A percentile compares a stretch with the other conserved stretches of the same genome.
phyloP scores from a whole-genome alignment of 1,284 basidiomycete species.

The Rhodotorula sp. region DNA sequence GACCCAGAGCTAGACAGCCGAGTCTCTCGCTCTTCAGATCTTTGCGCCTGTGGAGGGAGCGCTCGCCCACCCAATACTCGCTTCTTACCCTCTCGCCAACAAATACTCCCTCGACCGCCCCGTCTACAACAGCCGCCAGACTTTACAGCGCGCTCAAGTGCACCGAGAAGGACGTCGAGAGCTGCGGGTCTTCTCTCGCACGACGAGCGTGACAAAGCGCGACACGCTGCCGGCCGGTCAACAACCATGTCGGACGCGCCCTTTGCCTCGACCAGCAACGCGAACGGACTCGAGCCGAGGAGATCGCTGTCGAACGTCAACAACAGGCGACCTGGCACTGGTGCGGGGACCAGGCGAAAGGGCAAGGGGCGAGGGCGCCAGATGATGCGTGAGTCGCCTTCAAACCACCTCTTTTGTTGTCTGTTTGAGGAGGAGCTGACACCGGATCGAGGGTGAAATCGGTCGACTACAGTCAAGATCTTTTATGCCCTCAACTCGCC shows the following conservation, averaged over 20 bases:
- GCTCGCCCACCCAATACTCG: too few species aligned
- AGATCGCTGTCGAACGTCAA: background rate
- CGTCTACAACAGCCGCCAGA: too few species aligned
- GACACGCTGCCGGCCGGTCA: background rate
- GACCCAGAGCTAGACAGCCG: too few species aligned
- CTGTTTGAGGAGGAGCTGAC: background rate
- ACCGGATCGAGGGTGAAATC: background rate
- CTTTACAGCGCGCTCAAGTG: too few species aligned
- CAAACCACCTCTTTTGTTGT: background rate
- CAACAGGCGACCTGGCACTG: background rate
- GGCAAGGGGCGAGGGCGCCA: slow-evolving; percentile 28
- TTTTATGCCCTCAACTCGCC: slow-evolving; percentile 39
- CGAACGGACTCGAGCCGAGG: background rate
- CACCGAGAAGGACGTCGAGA: too few species aligned
- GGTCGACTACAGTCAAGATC: slow-evolving; percentile 35
- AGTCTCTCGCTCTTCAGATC: too few species aligned
- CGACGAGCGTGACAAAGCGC: too few species aligned
- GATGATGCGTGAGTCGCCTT: slow-evolving; percentile 33
- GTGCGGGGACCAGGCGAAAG: slow-evolving; percentile 2
- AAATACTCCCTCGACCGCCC: too few species aligned
- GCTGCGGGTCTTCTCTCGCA: too few species aligned
- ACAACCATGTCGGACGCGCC: background rate
- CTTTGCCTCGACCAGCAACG: slow-evolving; percentile 2
- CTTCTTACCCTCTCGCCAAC: too few species aligned
- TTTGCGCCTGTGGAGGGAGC: too few species aligned